These are phyloP conservation scores for Penicillium sp. DNA, from an alignment of 2,329 filamentous ascomycete species.

Conservation along the genomic window DNA sequence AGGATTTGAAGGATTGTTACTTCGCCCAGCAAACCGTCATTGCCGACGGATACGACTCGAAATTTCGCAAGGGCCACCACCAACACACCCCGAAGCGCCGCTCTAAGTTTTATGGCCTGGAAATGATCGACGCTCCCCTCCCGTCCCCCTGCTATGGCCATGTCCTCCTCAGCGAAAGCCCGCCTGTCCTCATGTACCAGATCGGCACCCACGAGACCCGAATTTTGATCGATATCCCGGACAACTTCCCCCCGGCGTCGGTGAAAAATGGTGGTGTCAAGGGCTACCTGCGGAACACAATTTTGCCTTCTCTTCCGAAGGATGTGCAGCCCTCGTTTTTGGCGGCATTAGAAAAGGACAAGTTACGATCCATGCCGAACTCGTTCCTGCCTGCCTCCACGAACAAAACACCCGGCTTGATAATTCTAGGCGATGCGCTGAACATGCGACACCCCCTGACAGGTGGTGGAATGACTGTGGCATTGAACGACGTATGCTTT, in stretches of 20 bases:
- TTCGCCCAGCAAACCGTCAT: constrained; percentile 87
- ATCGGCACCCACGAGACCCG: constrained; percentile 94
- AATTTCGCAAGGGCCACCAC: constrained; percentile 81
- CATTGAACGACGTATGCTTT: constrained; percentile 85
- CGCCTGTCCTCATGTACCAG: constrained; percentile 89
- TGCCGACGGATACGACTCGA: constrained; percentile 89
- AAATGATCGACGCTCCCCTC: constrained; percentile 83
- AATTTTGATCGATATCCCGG: constrained; percentile 83
- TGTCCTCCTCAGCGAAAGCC: constrained; percentile 76
- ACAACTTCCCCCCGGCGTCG: constrained; percentile 71
- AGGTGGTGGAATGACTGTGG: constrained; percentile 96
- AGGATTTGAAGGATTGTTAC: constrained; percentile 69
- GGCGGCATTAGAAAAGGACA: constrained; percentile 73
- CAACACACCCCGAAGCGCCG: constrained; percentile 66
- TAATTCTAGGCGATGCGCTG: constrained; percentile 89
- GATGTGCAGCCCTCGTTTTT: constrained; percentile 71
- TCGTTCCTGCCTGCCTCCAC: constrained; percentile 83
- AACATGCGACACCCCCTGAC: constrained; percentile 99
- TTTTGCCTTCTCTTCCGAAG: constrained; percentile 74
- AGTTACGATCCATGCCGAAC: constrained; percentile 91
- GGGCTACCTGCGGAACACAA: constrained; percentile 75
- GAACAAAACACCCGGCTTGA: constrained; percentile 68
- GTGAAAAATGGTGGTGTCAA: constrained; percentile 78
- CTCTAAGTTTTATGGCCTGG: constrained; percentile 90
- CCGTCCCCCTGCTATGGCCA: constrained; percentile 77